These are phyloP conservation scores for Aspergillus neoniger DNA, from an alignment of 2,329 filamentous ascomycete genomes.

Conservation along the genomic window DNA sequence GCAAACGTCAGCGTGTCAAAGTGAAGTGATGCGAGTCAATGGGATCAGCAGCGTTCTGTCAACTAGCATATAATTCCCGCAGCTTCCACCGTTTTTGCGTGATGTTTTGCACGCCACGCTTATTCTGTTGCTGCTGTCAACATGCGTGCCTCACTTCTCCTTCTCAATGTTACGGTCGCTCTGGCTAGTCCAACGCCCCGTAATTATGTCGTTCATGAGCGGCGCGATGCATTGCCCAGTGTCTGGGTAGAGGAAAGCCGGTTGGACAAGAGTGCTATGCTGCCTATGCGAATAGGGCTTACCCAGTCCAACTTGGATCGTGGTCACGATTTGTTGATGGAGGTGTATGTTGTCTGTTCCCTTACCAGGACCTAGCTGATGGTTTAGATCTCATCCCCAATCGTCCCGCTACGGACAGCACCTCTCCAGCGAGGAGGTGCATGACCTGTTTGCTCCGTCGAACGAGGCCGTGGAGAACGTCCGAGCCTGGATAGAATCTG, in stretches of 20 bases:
- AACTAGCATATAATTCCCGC: background rate
- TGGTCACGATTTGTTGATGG: slow-evolving; percentile 47
- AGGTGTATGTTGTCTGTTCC: slow-evolving; percentile 34
- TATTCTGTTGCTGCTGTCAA: background rate
- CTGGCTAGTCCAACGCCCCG: slow-evolving; percentile 27
- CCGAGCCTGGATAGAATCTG: slow-evolving; percentile 54
- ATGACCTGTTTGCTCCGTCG: slow-evolving; percentile 46
- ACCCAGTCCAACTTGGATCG: slow-evolving; percentile 49
- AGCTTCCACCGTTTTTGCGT: background rate
- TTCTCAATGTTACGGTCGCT: slow-evolving; percentile 13
- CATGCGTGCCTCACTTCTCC: background rate
- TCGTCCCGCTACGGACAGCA: slow-evolving; percentile 47
- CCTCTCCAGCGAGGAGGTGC: slow-evolving; percentile 47
- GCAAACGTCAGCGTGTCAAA: background rate
- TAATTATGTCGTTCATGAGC: slow-evolving; percentile 34
- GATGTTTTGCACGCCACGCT: background rate
- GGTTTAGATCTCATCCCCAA: slow-evolving; percentile 40
- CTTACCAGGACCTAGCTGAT: slow-evolving; percentile 2
- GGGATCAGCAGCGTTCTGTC: background rate
- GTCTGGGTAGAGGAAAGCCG: slow-evolving; percentile 31
- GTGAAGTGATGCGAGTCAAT: background rate
- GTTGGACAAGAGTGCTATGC: slow-evolving; percentile 35
- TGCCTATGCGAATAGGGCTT: slow-evolving; percentile 51
- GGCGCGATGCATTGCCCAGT: slow-evolving; percentile 29
- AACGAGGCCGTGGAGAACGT: slow-evolving; percentile 54